Conservation (phyloP, 208 protist genomes). For the Zelonia costaricensis region DNA sequence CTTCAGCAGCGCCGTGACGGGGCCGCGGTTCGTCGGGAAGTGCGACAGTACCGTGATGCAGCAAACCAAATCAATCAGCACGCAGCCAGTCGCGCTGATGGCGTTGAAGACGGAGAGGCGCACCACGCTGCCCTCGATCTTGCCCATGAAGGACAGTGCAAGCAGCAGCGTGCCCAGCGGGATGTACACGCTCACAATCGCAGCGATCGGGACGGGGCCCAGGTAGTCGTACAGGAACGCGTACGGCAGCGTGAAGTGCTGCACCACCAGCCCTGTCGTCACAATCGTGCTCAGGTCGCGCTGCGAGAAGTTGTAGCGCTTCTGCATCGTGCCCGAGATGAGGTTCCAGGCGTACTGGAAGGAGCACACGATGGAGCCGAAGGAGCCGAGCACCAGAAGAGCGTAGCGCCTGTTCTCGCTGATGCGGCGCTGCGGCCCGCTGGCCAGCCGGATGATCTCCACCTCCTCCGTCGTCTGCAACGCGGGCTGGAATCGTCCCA, state of each 20-base stretch:
- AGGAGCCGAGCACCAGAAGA: constrained; percentile 37
- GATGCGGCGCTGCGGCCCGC: constrained; percentile 35
- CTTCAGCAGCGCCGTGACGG: constrained; percentile 53
- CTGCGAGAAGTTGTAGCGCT: constrained; percentile 31
- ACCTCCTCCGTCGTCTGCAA: constrained; percentile 11
- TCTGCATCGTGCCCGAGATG: constrained; percentile 38
- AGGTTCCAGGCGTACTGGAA: constrained; percentile 62
- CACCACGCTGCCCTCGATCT: constrained; percentile 34
- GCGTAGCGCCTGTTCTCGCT: constrained; percentile 50
- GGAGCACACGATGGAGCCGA: constrained; percentile 37
- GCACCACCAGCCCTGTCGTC: constrained; percentile 45
- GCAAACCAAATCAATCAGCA: constrained; percentile 30
- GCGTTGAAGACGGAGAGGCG: constrained; percentile 50
- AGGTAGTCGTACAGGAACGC: constrained; percentile 64
- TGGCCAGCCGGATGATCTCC: constrained; percentile 14
- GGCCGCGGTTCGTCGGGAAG: constrained; percentile 62
- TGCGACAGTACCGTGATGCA: constrained; percentile 44
- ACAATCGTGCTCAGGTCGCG: constrained; percentile 55
- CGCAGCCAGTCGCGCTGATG: constrained; percentile 42
- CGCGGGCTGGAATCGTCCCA: too few species aligned
- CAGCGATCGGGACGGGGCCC: constrained; percentile 40
- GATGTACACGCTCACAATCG: constrained; percentile 25
- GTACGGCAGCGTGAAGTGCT: constrained; percentile 46
- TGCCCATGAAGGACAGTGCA: constrained; percentile 47
- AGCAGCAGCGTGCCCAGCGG: constrained; percentile 45